These are phyloP conservation scores for Glomus cerebriforme DNA, from an alignment of 192 early-diverging fungal species.

Conservation along the genomic window DNA sequence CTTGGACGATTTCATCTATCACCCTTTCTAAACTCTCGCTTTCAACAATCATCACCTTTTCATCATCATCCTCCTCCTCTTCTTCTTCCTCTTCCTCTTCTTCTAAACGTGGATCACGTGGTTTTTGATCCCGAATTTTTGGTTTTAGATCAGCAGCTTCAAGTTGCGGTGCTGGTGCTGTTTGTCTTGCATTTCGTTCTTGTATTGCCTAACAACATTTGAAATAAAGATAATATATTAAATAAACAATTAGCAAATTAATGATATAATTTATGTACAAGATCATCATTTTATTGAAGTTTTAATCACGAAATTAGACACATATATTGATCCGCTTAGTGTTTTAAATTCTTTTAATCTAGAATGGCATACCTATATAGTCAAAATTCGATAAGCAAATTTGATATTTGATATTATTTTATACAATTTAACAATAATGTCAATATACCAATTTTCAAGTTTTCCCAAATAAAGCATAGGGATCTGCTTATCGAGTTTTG, in stretches of 20 bases:
- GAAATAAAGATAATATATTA: too few species aligned
- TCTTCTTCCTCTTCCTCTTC: background rate
- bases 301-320: too few species aligned
- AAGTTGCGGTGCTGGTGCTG: background rate
- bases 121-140: background rate
- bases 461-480: background rate
- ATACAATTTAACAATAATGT: too few species aligned
- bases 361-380: too few species aligned
- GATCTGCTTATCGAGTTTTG: background rate
- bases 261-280: too few species aligned
- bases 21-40: background rate
- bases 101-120: slow-evolving; percentile 12
- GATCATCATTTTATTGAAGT: too few species aligned
- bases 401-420: too few species aligned
- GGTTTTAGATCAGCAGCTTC: background rate
- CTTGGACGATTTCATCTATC: background rate
- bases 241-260: too few species aligned
- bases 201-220: slow-evolving; percentile 4
- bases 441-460: background rate
- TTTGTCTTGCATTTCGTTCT: background rate
- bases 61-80: background rate
- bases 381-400: too few species aligned
- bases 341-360: too few species aligned
- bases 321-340: background rate
- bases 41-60: background rate